Percentiles rank a stretch among this genome's conserved stretches.
These are phyloP conservation scores for Pythium pectinolyticum DNA, from an alignment of 352 stramenopile species.

Conservation along the genomic window DNA sequence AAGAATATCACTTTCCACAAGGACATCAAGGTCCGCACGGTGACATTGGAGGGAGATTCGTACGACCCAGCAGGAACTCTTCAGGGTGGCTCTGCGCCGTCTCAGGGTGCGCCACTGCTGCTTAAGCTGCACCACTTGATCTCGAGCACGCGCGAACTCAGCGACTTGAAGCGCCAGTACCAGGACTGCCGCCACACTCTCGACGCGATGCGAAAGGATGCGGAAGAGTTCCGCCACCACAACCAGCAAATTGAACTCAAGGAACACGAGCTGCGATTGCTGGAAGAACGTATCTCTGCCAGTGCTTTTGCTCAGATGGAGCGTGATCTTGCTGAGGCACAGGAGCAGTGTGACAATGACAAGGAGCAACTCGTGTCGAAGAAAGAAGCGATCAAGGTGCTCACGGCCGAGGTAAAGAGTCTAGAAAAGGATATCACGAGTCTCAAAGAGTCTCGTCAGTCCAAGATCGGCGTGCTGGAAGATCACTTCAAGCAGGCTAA, in stretches of 20 bases:
- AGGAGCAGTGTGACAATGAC: constrained; percentile 75
- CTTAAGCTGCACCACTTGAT: constrained; percentile 83
- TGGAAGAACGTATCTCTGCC: constrained; percentile 78
- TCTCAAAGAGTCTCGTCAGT: constrained; percentile 78
- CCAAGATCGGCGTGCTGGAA: constrained; percentile 78
- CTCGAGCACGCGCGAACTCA: constrained; percentile 62
- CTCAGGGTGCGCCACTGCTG: constrained; percentile 70
- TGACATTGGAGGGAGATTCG: constrained; percentile 98
- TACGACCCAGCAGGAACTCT: constrained; percentile 98
- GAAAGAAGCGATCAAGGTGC: constrained; percentile 65
- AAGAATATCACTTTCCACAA: constrained; percentile 86
- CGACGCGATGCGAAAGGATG: constrained; percentile 77
- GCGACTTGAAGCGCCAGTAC: constrained; percentile 68
- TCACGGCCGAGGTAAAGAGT: constrained; percentile 74
- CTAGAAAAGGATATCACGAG: constrained; percentile 82
- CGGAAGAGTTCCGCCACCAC: constrained; percentile 66
- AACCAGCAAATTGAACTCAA: constrained; percentile 84
- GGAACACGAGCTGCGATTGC: constrained; percentile 72
- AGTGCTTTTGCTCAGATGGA: constrained; percentile 82
- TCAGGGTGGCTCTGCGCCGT: constrained; percentile 86
- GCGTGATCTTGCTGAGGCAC: constrained; percentile 57
- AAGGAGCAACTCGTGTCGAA: constrained; percentile 60
- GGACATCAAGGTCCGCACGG: constrained; percentile 94
- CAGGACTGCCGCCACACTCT: constrained; percentile 57
- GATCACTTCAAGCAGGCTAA: constrained; percentile 75